These are phyloP conservation scores for Colletotrichum agaves DNA, from an alignment of 2,329 filamentous ascomycete species.

Conservation along the genomic window DNA sequence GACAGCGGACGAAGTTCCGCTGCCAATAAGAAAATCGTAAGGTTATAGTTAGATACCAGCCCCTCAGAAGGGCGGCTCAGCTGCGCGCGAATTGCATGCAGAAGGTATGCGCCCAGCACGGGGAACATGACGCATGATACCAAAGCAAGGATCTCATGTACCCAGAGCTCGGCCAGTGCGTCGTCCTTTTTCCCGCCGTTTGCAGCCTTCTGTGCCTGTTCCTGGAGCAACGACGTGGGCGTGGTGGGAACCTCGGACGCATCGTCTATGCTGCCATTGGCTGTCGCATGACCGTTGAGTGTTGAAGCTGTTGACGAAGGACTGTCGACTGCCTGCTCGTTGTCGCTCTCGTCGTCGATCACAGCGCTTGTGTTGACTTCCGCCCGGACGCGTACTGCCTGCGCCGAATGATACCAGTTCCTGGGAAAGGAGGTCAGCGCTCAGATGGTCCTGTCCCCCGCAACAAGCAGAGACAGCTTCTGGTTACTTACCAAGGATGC, in stretches of 20 bases:
- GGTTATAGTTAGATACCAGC: constrained; percentile 90
- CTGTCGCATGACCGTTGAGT: constrained; percentile 15
- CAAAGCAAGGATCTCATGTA: constrained; percentile 80
- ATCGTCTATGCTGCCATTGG: constrained; percentile 38
- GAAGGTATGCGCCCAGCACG: constrained; percentile 80
- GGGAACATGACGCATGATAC: constrained; percentile 83
- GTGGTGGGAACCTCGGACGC: constrained; percentile 47
- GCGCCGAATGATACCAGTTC: constrained; percentile 80
- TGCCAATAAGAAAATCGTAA: constrained; percentile 88
- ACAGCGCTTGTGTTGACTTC: constrained; percentile 54
- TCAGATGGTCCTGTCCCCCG: constrained; percentile 20
- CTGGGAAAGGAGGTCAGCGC: constrained; percentile 48
- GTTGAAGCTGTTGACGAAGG: constrained; percentile 28
- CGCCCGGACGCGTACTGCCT: constrained; percentile 67
- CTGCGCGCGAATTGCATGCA: constrained; percentile 83
- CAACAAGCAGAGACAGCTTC: not conserved
- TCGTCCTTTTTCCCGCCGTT: constrained; percentile 43
- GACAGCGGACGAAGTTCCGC: constrained; percentile 86
- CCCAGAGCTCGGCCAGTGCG: constrained; percentile 73
- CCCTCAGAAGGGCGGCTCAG: constrained; percentile 87
- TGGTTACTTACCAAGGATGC: constrained; percentile 78
- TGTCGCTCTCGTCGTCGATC: constrained; percentile 58
- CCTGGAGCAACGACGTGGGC: constrained; percentile 44
- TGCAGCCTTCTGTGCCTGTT: constrained; percentile 38
- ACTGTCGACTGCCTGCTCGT: constrained; percentile 44